These are phyloP conservation scores for Ceratocystis destructans DNA, from an alignment of 2,329 filamentous ascomycete species.

Conservation along the genomic window DNA sequence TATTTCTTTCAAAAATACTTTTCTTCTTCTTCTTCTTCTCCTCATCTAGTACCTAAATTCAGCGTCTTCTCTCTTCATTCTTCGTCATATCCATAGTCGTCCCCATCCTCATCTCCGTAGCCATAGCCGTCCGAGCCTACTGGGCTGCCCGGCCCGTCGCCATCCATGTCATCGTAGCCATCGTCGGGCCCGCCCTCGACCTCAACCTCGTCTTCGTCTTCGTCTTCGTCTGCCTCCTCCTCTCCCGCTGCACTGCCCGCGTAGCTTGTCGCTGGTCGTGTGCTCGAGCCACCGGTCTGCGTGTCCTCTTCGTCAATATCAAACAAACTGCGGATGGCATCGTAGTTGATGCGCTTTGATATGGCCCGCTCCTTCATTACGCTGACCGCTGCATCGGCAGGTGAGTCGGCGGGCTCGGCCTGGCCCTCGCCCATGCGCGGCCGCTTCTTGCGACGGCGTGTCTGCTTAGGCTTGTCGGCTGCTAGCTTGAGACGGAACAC, in stretches of 20 bases:
- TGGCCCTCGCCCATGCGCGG: constrained; percentile 52
- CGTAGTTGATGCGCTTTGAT: constrained; percentile 65
- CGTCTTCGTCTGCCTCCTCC: constrained; percentile 28
- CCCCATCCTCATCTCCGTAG: constrained; percentile 25
- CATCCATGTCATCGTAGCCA: constrained; percentile 25
- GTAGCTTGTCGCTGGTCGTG: constrained; percentile 38
- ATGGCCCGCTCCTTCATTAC: constrained; percentile 55
- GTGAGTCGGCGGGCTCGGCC: constrained; percentile 50
- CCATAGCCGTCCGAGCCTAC: constrained; percentile 27
- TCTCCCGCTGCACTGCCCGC: constrained; percentile 26
- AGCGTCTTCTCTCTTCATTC: background rate
- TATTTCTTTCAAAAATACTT: background rate
- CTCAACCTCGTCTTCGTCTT: constrained; percentile 26
- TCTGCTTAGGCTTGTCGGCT: constrained; percentile 42
- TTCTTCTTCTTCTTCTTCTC: background rate
- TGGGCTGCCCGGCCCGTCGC: constrained; percentile 26
- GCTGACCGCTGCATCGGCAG: constrained; percentile 54
- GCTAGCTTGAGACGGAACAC: constrained; percentile 58
- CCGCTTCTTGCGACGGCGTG: constrained; percentile 40
- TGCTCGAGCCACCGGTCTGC: constrained; percentile 29
- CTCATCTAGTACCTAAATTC: background rate
- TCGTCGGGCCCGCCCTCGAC: constrained; percentile 29
- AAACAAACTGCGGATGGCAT: constrained; percentile 46
- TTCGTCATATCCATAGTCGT: constrained; percentile 11
- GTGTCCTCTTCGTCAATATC: constrained; percentile 28